phyloP scores from a whole-genome alignment of 192 early-diverging fungal species.

The Blastocladiella britannica region DNA sequence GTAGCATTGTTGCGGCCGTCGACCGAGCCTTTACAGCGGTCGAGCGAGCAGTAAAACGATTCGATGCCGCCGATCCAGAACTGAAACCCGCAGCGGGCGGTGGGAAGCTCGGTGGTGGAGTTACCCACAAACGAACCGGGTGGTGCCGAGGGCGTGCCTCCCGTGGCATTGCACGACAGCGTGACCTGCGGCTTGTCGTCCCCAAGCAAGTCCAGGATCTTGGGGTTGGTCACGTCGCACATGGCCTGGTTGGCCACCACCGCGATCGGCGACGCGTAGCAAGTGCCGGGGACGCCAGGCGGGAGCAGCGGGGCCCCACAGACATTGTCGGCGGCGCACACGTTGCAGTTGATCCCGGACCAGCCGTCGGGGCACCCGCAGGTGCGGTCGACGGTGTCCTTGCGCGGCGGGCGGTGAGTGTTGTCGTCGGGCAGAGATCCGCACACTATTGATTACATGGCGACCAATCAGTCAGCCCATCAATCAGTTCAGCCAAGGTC shows the following conservation, averaged over 20 bases:
- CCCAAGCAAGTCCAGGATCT: conserved; percentile 30
- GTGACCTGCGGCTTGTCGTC: conserved; percentile 54
- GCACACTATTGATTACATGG: conserved; percentile 42
- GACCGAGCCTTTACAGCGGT: conserved; percentile 42
- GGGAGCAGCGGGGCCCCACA: conserved; percentile 47
- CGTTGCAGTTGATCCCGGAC: conserved; percentile 89
- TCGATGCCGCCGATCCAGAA: conserved; percentile 68
- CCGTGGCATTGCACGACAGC: conserved; percentile 36
- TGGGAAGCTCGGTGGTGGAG: neutral
- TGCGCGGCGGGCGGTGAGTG: conserved; percentile 25
- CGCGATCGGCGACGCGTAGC: conserved; percentile 49
- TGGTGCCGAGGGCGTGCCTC: neutral
- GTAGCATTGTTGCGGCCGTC: conserved; percentile 33
- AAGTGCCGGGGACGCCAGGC: conserved; percentile 47
- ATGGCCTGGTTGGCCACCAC: conserved; percentile 45
- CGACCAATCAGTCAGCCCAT: too few relatives aligned
- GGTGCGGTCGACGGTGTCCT: conserved; percentile 14
- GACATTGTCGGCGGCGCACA: conserved; percentile 37
- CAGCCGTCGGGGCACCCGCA: conserved; percentile 71
- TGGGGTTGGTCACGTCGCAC: conserved; percentile 46
- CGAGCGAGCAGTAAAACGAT: conserved; percentile 75
- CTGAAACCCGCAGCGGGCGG: neutral
- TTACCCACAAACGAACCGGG: too few relatives aligned
- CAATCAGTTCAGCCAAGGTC: too few relatives aligned
- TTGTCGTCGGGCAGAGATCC: conserved; percentile 39